Percentiles rank a stretch among this genome's conserved stretches.
These are phyloP conservation scores for Trichophyton equinum DNA, from an alignment of 2,329 filamentous ascomycete genomes.

Conservation along the genomic window DNA sequence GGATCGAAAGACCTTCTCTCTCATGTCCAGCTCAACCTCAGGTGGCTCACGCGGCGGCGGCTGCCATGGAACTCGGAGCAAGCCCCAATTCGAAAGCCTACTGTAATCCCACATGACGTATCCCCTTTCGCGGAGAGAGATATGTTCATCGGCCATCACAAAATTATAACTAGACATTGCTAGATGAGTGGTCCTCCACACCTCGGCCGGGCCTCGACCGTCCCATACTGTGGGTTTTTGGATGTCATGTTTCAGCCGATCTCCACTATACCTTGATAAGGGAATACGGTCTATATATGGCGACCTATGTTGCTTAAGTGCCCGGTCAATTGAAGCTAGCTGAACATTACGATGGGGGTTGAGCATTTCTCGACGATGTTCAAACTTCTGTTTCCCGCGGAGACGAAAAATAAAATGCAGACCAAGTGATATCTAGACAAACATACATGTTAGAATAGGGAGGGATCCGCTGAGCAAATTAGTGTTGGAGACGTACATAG, in stretches of 20 bases:
- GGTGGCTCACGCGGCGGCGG: not conserved
- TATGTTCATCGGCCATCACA: not conserved
- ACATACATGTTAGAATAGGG: not conserved
- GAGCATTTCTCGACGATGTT: not conserved
- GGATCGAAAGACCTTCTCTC: not conserved
- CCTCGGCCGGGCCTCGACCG: not conserved
- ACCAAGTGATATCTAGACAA: not conserved
- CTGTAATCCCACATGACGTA: constrained; percentile 10
- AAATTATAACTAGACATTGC: not conserved
- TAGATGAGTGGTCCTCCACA: not conserved
- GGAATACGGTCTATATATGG: not conserved
- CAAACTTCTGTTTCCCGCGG: not conserved
- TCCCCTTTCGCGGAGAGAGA: constrained; percentile 7
- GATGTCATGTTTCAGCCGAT: not conserved
- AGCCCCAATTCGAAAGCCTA: constrained; percentile 7
- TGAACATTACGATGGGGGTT: not conserved
- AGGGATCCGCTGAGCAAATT: too few relatives aligned
- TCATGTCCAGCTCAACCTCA: too few relatives aligned
- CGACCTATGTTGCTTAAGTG: not conserved
- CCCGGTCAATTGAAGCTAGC: not conserved
- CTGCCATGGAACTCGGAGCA: not conserved
- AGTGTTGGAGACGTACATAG: not conserved
- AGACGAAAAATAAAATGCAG: not conserved
- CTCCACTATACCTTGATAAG: not conserved
- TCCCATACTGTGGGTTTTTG: not conserved